Base-by-base conservation (phyloP, 1,284 basidiomycete species). In the Bjerkandera adusta region DNA sequence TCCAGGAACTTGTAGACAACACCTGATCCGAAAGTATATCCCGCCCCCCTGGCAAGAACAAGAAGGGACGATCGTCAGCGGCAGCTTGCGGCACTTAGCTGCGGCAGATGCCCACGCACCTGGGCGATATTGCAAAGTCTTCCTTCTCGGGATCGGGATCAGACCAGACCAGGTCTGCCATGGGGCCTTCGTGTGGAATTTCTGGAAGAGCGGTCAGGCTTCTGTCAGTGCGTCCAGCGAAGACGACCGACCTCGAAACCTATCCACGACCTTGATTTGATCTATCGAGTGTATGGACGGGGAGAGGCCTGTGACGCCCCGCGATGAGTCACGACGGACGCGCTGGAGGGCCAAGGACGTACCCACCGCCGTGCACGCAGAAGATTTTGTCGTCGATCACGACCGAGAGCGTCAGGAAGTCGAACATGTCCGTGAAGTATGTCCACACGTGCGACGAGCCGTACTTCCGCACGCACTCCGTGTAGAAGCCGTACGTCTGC, bases 351-450 rank as follows among this genome's bases (percentile, higher is more conserved):
- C 46, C 40, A 40, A 43, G 45, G 44, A 54, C 54, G 41, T 32
- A 60, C 72, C 48, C 57, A 88, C 93, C 96, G 57, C 96, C 96
- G 60, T 99, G 96, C 3, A 99, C 96, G 62, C 97, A 99, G 67
- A 99, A 98, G 75, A 99, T 98, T 61, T 87, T 88, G 73, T 99
- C 92, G 71, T 99, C 97, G 61, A 99, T 98, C 50, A 99, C 96
- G 48, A 97, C 95, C 29, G 91, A 94, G 42, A 99, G 75, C 5
- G 97, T 99, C 55, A 99, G 71, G 69, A 96, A 99, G 75, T 99
- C 97, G 68, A 99, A 99, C 97, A 99, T 98, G 72, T 99, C 97
- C 51, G 97, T 99, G 63, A 99, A 99, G 68, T 98, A 98, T 30
- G 92, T 95, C 97, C 97, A 99, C 32, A 98, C 96, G 58, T 92